Conservation (phyloP, 129 eudicot species). For the carrot (Daucus carota) region DNA sequence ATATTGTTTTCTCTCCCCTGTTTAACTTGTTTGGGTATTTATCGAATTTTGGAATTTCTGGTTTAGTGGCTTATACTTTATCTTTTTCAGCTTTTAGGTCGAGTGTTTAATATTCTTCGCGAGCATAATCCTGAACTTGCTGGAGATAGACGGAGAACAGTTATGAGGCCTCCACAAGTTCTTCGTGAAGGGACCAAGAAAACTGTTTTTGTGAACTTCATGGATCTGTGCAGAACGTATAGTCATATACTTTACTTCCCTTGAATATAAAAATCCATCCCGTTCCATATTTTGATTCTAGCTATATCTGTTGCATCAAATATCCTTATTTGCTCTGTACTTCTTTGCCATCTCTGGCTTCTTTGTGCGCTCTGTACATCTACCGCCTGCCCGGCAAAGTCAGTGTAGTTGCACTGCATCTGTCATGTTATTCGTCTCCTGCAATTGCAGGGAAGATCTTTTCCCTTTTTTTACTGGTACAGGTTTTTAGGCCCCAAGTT, state of each 20-base stretch:
- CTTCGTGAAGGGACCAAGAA: constrained; percentile 95
- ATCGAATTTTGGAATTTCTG: not conserved
- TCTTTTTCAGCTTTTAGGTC: constrained; percentile 44
- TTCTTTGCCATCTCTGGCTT: not conserved
- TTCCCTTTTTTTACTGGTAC: not conserved
- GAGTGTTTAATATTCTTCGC: constrained; percentile 69
- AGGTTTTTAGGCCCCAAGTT: not conserved
- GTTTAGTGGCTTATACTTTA: not conserved
- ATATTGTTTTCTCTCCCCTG: not conserved
- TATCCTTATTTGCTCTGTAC: not conserved
- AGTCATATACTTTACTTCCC: constrained; percentile 2
- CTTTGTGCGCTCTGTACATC: not conserved
- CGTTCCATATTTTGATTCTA: not conserved
- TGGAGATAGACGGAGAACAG: constrained; percentile 76
- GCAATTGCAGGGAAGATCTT: not conserved
- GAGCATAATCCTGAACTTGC: constrained; percentile 90
- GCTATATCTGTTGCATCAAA: not conserved
- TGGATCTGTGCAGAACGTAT: constrained; percentile 83
- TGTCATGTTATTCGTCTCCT: not conserved
- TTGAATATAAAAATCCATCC: not conserved
- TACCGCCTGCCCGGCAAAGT: not conserved
- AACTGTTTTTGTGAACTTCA: constrained; percentile 72
- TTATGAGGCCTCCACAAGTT: constrained; percentile 91
- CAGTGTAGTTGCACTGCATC: not conserved
- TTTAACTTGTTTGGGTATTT: not conserved